Evolutionary conservation across 1,139 yeast species (phyloP), one percentile per base, ranked within the genome.

Genomic region (Saccharomyces hybrid): DNA sequence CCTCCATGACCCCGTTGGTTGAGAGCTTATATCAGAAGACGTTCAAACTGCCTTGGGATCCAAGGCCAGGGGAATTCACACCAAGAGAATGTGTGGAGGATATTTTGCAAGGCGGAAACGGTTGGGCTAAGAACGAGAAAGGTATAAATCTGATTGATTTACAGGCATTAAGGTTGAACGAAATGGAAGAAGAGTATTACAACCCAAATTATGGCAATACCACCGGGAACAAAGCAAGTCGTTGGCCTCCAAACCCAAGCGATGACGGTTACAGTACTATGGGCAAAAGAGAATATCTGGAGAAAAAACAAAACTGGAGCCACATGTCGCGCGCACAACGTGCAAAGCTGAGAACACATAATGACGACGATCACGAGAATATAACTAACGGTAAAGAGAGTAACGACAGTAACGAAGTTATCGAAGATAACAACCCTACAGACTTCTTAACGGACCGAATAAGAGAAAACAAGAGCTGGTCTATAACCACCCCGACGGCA

Each of bases 21-120:
- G 75, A 76, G 53, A 75, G 74, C 51, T 70, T 86, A 14, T 80
- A 85, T 61, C 79, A 82, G 57, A 80, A 80, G 60, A 80, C 89
- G 1, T 79, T 85, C 63, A 84, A 85, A 56, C 77, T 86, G 42
- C 79, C 88, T 0, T 89, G 96, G 96, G 90, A 86, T 63, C 82
- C 84, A 1, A 80, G 85, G 55, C 84, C 89, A 14, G 82, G 88
- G 52, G 93, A 86, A 59, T 81, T 78, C 57, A 76, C 86, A 9
- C 95, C 97, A 0, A 79, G 80, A 51, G 86, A 82, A 54, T 82
- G 93, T 60, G 77, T 90, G 9, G 82, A 83, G 47, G 95, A 88
- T 67, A 86, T 91, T 2, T 79, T 89, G 58, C 78, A 80, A 25
- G 88, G 86, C 25, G 88, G 91, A 1, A 80, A 81, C 53, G 95